A percentile compares a stretch with the other conserved stretches of the same genome.
phyloP scores from a whole-genome alignment of 345 rosid species.

The Camelina hispida region DNA sequence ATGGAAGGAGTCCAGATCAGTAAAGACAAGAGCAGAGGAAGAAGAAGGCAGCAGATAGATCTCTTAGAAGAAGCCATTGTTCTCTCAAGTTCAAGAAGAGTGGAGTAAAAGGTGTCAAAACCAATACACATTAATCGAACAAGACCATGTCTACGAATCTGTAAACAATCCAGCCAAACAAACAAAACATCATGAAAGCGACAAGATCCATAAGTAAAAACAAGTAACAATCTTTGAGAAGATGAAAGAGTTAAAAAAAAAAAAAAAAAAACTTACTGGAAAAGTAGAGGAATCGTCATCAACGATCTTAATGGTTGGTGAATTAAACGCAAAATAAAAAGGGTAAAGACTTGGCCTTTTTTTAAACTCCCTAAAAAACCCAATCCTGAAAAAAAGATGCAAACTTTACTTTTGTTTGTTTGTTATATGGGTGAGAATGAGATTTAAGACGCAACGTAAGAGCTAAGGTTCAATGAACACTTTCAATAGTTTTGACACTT shows the following conservation, averaged over 20 bases:
- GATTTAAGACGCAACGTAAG: slow-evolving; percentile 51
- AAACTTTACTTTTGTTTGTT: slow-evolving; percentile 9
- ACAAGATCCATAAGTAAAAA: slow-evolving; percentile 28
- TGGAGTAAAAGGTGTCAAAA: slow-evolving; percentile 2
- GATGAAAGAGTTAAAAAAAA: neutral
- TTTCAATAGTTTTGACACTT: slow-evolving; percentile 34
- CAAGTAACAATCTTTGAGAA: slow-evolving; percentile 31
- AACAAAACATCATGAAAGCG: slow-evolving; percentile 25
- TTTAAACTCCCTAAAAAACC: slow-evolving; percentile 26
- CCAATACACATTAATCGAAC: slow-evolving; percentile 47
- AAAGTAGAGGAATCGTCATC: slow-evolving; percentile 43
- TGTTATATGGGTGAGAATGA: slow-evolving; percentile 27
- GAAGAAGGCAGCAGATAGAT: slow-evolving; percentile 55
- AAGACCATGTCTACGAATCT: slow-evolving; percentile 50
- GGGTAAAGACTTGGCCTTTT: slow-evolving; percentile 30
- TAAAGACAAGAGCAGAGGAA: slow-evolving; percentile 53
- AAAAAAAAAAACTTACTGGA: slow-evolving; percentile 37
- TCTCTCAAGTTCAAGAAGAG: slow-evolving; percentile 39
- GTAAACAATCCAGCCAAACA: slow-evolving; percentile 26
- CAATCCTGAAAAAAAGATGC: slow-evolving; percentile 21
- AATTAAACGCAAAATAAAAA: slow-evolving; percentile 32
- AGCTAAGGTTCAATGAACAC: slow-evolving; percentile 60
- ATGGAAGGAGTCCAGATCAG: slow-evolving; percentile 61
- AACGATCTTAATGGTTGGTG: slow-evolving; percentile 37
- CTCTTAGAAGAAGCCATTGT: slow-evolving; percentile 62